These are phyloP conservation scores for Eucalyptus cloeziana DNA, from an alignment of 345 rosid species.

Conservation along the genomic window DNA sequence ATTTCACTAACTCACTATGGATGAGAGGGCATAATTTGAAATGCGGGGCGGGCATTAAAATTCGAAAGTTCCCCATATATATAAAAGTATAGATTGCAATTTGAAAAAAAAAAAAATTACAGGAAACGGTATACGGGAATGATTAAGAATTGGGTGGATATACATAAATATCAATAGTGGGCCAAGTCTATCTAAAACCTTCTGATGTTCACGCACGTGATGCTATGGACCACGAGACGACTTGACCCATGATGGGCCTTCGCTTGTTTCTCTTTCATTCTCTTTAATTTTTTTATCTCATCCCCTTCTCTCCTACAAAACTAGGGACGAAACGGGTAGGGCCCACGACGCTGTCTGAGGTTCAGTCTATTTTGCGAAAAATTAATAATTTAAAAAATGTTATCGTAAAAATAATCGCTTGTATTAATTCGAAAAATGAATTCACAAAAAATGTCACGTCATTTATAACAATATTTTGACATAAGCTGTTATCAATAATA, in stretches of 20 bases:
- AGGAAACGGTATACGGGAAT: not conserved
- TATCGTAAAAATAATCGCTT: fast-evolving
- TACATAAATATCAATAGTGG: not conserved
- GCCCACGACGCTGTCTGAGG: not conserved
- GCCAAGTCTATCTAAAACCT: not conserved
- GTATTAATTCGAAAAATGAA: fast-evolving
- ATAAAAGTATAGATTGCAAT: not conserved
- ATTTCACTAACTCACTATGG: not conserved
- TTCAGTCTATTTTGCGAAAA: no score
- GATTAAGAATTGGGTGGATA: not conserved
- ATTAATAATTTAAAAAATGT: no score
- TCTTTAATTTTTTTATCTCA: not conserved
- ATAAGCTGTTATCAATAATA: fast-evolving
- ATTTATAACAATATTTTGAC: no score
- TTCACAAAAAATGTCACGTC: no score
- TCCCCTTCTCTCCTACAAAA: not conserved
- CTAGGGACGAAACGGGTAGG: not conserved
- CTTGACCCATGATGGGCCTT: not conserved
- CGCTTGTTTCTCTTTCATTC: not conserved
- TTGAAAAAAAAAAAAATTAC: no score
- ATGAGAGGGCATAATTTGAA: not conserved
- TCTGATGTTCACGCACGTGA: not conserved
- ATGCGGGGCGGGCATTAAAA: not conserved
- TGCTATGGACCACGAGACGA: not conserved
- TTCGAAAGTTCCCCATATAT: not conserved